Base-by-base conservation (phyloP, 306 rosid species). In the Casuarina glauca region DNA sequence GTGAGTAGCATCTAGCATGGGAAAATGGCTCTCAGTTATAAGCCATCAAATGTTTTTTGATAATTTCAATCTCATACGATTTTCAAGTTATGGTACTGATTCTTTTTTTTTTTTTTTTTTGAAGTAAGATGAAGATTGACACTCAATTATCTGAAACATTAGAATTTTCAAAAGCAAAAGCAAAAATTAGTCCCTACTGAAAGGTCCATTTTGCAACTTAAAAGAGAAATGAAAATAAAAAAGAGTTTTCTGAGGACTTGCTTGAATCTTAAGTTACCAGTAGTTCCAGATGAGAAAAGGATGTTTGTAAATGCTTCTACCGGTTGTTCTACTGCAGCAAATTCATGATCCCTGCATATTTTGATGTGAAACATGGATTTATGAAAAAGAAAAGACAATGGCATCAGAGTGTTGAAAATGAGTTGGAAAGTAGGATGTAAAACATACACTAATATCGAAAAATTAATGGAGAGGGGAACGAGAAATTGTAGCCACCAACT, bases 241-340 rank as follows among this genome's bases (percentile, higher is more conserved):
- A 73, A 64, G 52, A 43, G 5, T 45, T 74, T 64, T 41, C 35
- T 38, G 46, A 13, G 82, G 48, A 71, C 41, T 20, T 83, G 70
- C 70, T 69, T 67, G 68, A 62, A 75, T 52, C 73, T 80, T 9
- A 78, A 70, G 67, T 55, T 71, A 89, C 98, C 97, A 72, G 98
- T 95, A 72, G 98, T 95, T 91, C 98, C 98, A 76, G 98, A 95
- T 75, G 98, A 95, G 82, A 95, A 95, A 61, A 95, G 89, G 69
- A 92, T 89, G 77, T 92, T 95, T 38, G 93, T 81, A 82, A 84
- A 87, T 80, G 91, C 84, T 79, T 89, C 97, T 32, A 84, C 82
- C 9, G 91, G 88, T 84, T 84, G 92, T 73, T 92, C 96, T 70
- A 80, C 83, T 38, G 92, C 91, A 74, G 81, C 69, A 82, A 95